Conservation (phyloP, 2,329 filamentous ascomycete genomes). For the Purpureocillium lavendulum region DNA sequence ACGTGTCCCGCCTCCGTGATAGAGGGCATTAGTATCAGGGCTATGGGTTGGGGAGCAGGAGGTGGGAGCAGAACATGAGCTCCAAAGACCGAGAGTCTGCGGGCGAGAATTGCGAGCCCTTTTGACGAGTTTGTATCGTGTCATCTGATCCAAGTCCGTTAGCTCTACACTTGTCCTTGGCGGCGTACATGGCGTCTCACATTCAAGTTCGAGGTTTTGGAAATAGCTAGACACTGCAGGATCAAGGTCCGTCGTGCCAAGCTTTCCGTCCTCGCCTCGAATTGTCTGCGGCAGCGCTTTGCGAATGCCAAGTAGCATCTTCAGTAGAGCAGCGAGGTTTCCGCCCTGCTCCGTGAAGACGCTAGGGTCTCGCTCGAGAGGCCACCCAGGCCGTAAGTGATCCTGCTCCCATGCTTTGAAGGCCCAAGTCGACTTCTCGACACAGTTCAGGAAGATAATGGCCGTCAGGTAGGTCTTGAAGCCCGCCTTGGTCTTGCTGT, state of each 20-base stretch:
- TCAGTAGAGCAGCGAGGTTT: constrained; percentile 47
- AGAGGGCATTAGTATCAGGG: not conserved
- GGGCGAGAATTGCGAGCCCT: constrained; percentile 42
- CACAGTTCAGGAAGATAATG: constrained; percentile 54
- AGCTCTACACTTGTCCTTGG: not conserved
- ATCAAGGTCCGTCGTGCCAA: constrained; percentile 38
- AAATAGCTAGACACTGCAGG: constrained; percentile 43
- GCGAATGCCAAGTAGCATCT: constrained; percentile 54
- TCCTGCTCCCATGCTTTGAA: constrained; percentile 62
- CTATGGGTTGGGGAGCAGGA: constrained; percentile 29
- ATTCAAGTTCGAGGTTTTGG: constrained; percentile 45
- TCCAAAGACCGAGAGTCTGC: constrained; percentile 42
- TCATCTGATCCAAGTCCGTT: constrained; percentile 17
- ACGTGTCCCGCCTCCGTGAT: too few relatives aligned
- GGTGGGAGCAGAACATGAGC: constrained; percentile 39
- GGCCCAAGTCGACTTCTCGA: constrained; percentile 61
- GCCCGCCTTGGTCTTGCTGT: constrained; percentile 50
- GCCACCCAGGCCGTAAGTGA: constrained; percentile 51
- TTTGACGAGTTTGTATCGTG: constrained; percentile 33
- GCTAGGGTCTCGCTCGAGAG: constrained; percentile 46
- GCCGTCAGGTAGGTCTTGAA: constrained; percentile 55
- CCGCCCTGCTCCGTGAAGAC: constrained; percentile 52
- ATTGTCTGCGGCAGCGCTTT: constrained; percentile 48
- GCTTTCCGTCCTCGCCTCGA: constrained; percentile 36
- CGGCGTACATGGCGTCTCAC: constrained; percentile 30